A percentile compares a stretch with the other conserved stretches of the same genome.
Evolutionary conservation across 768 basidiomycete species (phyloP).

Genomic region (Gyrodon lividus): DNA sequence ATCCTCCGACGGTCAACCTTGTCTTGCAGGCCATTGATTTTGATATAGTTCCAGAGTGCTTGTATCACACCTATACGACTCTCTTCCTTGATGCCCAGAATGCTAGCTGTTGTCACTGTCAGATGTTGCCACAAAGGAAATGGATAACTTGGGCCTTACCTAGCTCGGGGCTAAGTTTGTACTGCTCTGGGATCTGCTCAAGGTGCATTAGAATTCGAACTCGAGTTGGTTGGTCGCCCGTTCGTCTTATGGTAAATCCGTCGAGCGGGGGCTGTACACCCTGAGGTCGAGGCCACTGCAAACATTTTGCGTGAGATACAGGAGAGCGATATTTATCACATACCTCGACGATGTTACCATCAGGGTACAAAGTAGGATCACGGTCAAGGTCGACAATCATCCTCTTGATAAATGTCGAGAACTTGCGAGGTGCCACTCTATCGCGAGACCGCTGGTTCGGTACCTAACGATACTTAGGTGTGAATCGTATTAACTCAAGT

Average conservation of each 20-base stretch:
- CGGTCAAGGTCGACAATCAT: slow-evolving; percentile 88
- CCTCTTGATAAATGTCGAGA: slow-evolving; percentile 81
- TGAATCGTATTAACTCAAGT: neutral
- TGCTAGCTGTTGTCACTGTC: slow-evolving; percentile 39
- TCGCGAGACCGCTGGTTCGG: slow-evolving; percentile 65
- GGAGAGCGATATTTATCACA: neutral
- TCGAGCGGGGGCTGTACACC: slow-evolving; percentile 65
- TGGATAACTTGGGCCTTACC: slow-evolving; percentile 38
- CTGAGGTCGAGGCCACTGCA: slow-evolving; percentile 62
- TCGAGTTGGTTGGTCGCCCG: slow-evolving; percentile 76
- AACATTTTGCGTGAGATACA: neutral
- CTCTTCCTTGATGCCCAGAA: slow-evolving; percentile 83
- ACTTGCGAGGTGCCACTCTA: slow-evolving; percentile 64
- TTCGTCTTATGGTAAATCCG: slow-evolving; percentile 81
- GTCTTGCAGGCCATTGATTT: slow-evolving; percentile 78
- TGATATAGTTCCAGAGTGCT: slow-evolving; percentile 91
- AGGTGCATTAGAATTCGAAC: slow-evolving; percentile 83
- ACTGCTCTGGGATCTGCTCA: slow-evolving; percentile 86
- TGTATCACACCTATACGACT: slow-evolving; percentile 79
- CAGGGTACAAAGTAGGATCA: slow-evolving; percentile 75
- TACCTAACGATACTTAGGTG: slow-evolving; percentile 35
- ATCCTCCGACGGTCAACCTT: slow-evolving; percentile 74
- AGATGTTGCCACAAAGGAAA: slow-evolving; percentile 2
- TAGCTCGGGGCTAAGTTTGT: slow-evolving; percentile 74
- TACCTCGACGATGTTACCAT: slow-evolving; percentile 90